phyloP scores from a whole-genome alignment of 1,284 basidiomycete species.

The Puccinia hordei region DNA sequence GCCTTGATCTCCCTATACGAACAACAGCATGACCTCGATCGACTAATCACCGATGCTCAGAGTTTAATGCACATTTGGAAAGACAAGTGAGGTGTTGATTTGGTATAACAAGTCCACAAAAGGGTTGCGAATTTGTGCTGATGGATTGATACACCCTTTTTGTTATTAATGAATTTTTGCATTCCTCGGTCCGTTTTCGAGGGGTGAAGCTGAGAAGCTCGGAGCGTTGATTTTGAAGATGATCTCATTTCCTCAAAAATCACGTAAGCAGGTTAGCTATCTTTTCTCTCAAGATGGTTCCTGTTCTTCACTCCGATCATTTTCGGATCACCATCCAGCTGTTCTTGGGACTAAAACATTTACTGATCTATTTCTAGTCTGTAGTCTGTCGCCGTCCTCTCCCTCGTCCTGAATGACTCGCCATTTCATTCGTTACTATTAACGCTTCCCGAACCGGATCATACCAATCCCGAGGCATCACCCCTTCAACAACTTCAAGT shows the following conservation, averaged over 20 bases:
- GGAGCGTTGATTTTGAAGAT: conserved; percentile 35
- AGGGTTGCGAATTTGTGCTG: not conserved
- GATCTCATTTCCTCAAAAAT: conserved; percentile 32
- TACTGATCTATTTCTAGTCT: conserved; percentile 5
- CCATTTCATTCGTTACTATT: conserved; percentile 69
- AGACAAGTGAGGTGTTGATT: conserved; percentile 18
- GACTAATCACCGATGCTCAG: conserved; percentile 12
- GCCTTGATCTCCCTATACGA: conserved; percentile 35
- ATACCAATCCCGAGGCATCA: conserved; percentile 68
- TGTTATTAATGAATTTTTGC: not conserved
- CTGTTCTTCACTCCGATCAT: not conserved
- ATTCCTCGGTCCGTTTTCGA: not conserved
- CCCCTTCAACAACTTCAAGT: conserved; percentile 64
- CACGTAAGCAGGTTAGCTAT: conserved; percentile 42
- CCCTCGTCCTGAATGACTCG: conserved; percentile 75
- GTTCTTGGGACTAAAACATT: not conserved
- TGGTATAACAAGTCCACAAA: not conserved
- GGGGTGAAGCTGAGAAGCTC: conserved; percentile 48
- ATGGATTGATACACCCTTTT: too few species aligned
- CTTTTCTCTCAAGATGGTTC: not conserved
- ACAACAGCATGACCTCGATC: conserved; percentile 18
- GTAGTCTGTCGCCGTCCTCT: conserved; percentile 71
- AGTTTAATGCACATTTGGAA: conserved; percentile 40
- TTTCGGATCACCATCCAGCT: not conserved
- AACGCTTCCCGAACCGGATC: conserved; percentile 72